These are phyloP conservation scores for Eragrostis nindensis DNA, from an alignment of 176 grass and related monocot species.

Conservation along the genomic window DNA sequence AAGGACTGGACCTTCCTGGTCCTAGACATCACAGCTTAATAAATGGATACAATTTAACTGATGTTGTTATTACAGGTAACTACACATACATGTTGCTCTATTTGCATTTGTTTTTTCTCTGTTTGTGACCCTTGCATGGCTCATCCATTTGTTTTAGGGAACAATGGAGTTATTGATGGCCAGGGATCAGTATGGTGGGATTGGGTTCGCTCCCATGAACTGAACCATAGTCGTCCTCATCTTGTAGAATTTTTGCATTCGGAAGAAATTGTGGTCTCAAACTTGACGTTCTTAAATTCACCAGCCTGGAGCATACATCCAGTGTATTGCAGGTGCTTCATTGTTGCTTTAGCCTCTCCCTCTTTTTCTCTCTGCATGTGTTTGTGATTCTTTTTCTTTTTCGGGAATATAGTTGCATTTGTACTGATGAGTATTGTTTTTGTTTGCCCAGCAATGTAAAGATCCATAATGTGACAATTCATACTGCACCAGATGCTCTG, in stretches of 20 bases:
- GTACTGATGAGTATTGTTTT: conserved; percentile 21
- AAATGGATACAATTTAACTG: conserved; percentile 77
- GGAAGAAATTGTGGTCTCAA: conserved; percentile 70
- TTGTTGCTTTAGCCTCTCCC: neutral
- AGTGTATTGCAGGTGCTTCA: conserved; percentile 68
- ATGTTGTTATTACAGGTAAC: conserved; percentile 86
- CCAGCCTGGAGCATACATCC: conserved; percentile 96
- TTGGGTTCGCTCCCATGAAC: conserved; percentile 57
- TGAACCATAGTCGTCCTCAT: conserved; percentile 90
- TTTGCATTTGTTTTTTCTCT: neutral
- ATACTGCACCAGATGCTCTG: conserved; percentile 65
- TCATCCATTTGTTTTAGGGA: conserved; percentile 48
- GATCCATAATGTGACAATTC: conserved; percentile 73
- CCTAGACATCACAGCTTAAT: conserved; percentile 75
- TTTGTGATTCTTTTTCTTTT: conserved; percentile 28
- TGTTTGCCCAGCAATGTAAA: conserved; percentile 68
- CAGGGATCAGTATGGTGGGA: conserved; percentile 92
- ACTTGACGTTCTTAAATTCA: conserved; percentile 81
- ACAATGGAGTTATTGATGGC: conserved; percentile 78
- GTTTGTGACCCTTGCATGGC: neutral
- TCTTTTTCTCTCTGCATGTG: neutral
- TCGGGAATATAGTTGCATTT: conserved; percentile 14
- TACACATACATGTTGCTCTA: neutral
- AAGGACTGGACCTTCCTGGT: conserved; percentile 80
- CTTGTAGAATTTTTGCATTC: conserved; percentile 80